These are phyloP conservation scores for Acacia melanoxylon DNA, from an alignment of 306 rosid species.

Conservation along the genomic window DNA sequence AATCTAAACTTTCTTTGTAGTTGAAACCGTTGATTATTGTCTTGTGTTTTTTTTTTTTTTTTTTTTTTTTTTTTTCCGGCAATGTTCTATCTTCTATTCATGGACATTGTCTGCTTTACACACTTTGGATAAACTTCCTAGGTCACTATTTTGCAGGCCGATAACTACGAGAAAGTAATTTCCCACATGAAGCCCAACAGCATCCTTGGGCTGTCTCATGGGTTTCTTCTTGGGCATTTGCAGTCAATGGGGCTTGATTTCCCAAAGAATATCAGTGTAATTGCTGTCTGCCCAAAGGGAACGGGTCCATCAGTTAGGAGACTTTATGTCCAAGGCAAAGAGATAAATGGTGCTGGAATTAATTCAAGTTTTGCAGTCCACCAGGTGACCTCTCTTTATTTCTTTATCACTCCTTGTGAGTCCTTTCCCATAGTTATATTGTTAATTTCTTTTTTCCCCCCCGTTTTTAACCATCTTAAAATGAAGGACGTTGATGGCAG, in stretches of 20 bases:
- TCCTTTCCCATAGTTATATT: not conserved
- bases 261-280: constrained; percentile 84
- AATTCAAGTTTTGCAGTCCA: constrained; percentile 94
- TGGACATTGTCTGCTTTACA: not conserved
- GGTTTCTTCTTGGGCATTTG: constrained; percentile 95
- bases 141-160: constrained; percentile 64
- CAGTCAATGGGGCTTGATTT: constrained; percentile 85
- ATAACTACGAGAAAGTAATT: constrained; percentile 77
- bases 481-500: constrained; percentile 93
- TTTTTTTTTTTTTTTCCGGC: not conserved
- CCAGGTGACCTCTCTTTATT: constrained; percentile 53
- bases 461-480: constrained; percentile 12
- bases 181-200: constrained; percentile 92
- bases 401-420: not conserved
- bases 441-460: not conserved
- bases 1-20: not conserved
- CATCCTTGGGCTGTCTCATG: constrained; percentile 97
- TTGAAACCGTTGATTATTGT: not conserved
- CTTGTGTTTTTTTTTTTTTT: not conserved
- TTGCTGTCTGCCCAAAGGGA: constrained; percentile 98
- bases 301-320: constrained; percentile 99
- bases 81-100: not conserved
- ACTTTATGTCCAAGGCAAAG: constrained; percentile 95
- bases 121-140: not conserved
- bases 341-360: constrained; percentile 96